Percentiles rank a stretch among this genome's conserved stretches.
These are phyloP conservation scores for Elymus sibiricus DNA, from an alignment of 176 grass and related monocot genomes.

Conservation along the genomic window DNA sequence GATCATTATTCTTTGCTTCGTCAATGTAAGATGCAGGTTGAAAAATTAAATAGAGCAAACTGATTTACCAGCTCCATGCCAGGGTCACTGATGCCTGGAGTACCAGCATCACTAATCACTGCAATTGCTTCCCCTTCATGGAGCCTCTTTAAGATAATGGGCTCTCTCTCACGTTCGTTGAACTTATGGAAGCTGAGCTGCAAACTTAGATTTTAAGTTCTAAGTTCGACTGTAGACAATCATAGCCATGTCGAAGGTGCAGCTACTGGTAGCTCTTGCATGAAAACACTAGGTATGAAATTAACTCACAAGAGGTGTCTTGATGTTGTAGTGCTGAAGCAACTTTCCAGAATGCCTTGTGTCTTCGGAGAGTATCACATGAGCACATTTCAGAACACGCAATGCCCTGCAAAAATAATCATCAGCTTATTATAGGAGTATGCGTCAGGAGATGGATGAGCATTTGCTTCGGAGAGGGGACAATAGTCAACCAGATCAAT, in stretches of 20 bases:
- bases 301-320: slow-evolving; percentile 82
- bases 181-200: slow-evolving; percentile 97
- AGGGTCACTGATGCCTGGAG: slow-evolving; percentile 89
- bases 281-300: slow-evolving; percentile 9
- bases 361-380: slow-evolving; percentile 93
- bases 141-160: slow-evolving; percentile 75
- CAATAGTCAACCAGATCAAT: background rate
- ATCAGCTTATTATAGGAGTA: slow-evolving; percentile 16
- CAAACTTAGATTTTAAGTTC: slow-evolving; percentile 28
- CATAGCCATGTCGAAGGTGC: background rate
- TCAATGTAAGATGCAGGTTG: background rate
- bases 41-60: background rate
- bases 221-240: background rate
- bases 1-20: background rate
- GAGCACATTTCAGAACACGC: slow-evolving; percentile 78
- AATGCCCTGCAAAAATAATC: slow-evolving; percentile 57
- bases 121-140: slow-evolving; percentile 86
- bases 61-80: slow-evolving; percentile 74
- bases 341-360: slow-evolving; percentile 95
- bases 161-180: slow-evolving; percentile 86
- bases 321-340: slow-evolving; percentile 92
- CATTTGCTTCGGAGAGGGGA: background rate
- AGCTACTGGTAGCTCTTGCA: slow-evolving; percentile 16
- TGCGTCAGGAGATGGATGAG: background rate
- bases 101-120: slow-evolving; percentile 95